A percentile compares a stretch with the other conserved stretches of the same genome.
Evolutionary conservation across 352 stramenopile species (phyloP).

Genomic region (Globisporangium acanthophoron): DNA sequence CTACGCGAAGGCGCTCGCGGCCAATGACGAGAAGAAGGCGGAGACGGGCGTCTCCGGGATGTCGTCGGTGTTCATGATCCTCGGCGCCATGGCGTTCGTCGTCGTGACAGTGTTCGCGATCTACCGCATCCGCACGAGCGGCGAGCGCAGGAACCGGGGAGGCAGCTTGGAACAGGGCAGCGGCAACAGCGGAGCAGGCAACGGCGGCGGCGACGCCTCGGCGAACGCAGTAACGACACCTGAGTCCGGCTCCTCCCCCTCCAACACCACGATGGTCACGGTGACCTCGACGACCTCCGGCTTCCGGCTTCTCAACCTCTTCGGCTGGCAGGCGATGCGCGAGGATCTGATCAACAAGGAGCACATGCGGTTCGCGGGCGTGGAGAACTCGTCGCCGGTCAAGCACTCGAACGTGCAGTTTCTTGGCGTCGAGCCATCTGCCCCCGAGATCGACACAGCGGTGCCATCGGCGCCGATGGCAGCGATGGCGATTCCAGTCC

Average conservation of each 20-base stretch:
- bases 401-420: conserved; percentile 16
- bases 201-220: not conserved
- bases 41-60: not conserved
- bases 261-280: conserved; percentile 12
- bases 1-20: conserved; percentile 11
- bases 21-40: conserved; percentile 8
- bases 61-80: conserved; percentile 16
- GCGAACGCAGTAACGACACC: conserved; percentile 11
- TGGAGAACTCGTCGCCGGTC: conserved; percentile 11
- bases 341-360: conserved; percentile 41
- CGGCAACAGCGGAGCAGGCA: not conserved
- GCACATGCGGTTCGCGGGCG: conserved; percentile 30
- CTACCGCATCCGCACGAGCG: conserved; percentile 36
- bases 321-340: conserved; percentile 41
- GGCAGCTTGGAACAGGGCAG: not conserved
- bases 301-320: conserved; percentile 23
- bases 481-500: conserved; percentile 10
- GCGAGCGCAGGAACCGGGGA: conserved; percentile 12
- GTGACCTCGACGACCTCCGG: conserved; percentile 15
- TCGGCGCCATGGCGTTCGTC: conserved; percentile 42
- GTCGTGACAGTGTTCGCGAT: conserved; percentile 43
- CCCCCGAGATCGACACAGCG: conserved; percentile 13
- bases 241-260: conserved; percentile 7
- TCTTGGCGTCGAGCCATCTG: conserved; percentile 10
- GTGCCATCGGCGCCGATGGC: conserved; percentile 10